Evolutionary conservation across 176 grass and related monocot species (phyloP), one percentile per base, ranked within the genome.

Genomic region (Cenchrus purpureus): DNA sequence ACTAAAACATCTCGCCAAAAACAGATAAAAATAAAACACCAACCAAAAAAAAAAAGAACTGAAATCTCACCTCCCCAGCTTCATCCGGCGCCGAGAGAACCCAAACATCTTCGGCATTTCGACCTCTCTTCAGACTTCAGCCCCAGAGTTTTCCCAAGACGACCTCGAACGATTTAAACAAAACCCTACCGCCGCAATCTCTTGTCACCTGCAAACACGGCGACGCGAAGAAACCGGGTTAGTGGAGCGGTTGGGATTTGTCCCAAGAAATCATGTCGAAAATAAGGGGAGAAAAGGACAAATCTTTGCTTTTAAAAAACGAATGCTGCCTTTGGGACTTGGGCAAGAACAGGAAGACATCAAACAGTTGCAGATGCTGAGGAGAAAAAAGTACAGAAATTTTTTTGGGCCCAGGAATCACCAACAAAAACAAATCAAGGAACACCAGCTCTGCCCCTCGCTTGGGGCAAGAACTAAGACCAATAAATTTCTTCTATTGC

Each of bases 31-130:
- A 66, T 20, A 51, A 42, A 81, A 43, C 8, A 29, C 28, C 48
- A 55, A 11, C 37, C 19, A 46, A 42, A 20, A 65, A 5, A 10
- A 5, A 5, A 73, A 45, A 55, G 57, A 70, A 63, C 40, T 58
- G 34, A 56, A 67, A 46, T 74, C 58, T 90, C 55, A 99, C 97
- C 97, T 99, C 71, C 93, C 97, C 22, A 92, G 81, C 82, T 95
- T 99, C 86, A 92, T 96, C 69, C 92, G 82, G 7, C 97, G 97
- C 10, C 91, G 90, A 56, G 97, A 92, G 84, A 99, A 96, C 17
- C 93, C 93, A 76, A 99, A 99, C 92, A 96, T 96, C 75, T 99
- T 99, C 46, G 97, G 93, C 97, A 96, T 96, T 84, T 86, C 71
- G 58, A 49, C n/a, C 54, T 77, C 32, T 16, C 65, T 60, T 46